These are phyloP conservation scores for Dictyostelium capitatum DNA, from an alignment of 78 protist species.

Conservation along the genomic window DNA sequence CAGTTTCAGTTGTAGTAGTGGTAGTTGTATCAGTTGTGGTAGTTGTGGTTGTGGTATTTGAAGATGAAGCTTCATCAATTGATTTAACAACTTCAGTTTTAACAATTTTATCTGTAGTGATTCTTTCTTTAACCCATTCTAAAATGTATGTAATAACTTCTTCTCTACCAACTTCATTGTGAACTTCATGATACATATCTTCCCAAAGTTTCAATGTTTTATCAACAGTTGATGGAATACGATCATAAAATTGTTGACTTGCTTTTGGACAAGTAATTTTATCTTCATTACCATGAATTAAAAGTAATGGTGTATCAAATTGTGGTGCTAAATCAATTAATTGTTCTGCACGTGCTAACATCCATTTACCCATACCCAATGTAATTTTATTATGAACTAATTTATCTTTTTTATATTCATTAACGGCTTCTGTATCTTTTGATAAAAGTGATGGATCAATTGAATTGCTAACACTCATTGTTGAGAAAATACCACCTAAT, in stretches of 20 bases:
- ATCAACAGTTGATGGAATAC: constrained; percentile 34
- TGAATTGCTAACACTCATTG: not conserved
- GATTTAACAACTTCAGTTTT: not conserved
- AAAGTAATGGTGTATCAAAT: constrained; percentile 47
- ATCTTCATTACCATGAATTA: constrained; percentile 69
- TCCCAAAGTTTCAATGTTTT: constrained; percentile 75
- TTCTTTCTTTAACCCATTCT: constrained; percentile 43
- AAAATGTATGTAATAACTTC: constrained; percentile 29
- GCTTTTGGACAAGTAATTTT: constrained; percentile 82
- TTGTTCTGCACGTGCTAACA: constrained; percentile 41
- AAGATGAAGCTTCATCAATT: no score
- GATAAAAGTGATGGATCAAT: constrained; percentile 42
- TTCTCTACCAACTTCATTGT: constrained; percentile 49
- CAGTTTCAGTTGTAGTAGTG: not conserved
- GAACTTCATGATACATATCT: constrained; percentile 69
- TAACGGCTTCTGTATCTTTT: constrained; percentile 14
- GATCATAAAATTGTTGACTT: constrained; percentile 47
- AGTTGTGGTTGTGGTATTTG: not conserved
- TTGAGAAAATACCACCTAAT: constrained; percentile 22
- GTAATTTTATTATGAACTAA: constrained; percentile 59
- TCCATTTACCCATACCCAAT: constrained; percentile 65
- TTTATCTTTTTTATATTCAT: constrained; percentile 19
- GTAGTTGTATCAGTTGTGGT: not conserved
- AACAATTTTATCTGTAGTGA: not conserved
- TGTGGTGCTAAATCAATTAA: constrained; percentile 46